phyloP scores from a whole-genome alignment of 306 rosid species.

The Vigna radiata region DNA sequence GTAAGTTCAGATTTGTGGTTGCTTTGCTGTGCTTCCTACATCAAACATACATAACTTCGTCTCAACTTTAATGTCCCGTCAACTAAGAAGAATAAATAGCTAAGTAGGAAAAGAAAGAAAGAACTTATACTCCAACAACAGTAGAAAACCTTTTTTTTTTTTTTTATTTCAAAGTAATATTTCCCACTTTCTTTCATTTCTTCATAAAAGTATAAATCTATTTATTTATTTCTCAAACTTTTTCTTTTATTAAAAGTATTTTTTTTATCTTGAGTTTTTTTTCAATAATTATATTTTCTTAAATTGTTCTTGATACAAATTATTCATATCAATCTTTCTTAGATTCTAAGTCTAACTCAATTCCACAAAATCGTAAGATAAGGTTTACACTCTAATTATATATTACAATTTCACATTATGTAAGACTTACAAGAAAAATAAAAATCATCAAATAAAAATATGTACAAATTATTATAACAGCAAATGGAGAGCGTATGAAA shows the following conservation, averaged over 20 bases:
- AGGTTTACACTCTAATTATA: too few relatives aligned
- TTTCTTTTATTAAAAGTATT: neutral
- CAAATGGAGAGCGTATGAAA: too few relatives aligned
- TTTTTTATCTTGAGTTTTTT: neutral
- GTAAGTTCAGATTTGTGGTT: constrained; percentile 19
- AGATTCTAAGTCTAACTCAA: too few relatives aligned
- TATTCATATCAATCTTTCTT: too few relatives aligned
- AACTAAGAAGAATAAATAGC: constrained; percentile 4
- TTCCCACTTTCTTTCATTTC: neutral
- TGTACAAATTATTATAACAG: too few relatives aligned
- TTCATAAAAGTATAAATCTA: neutral
- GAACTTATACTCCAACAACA: neutral
- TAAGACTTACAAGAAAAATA: too few relatives aligned
- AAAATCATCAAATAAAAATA: too few relatives aligned
- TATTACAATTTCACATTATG: too few relatives aligned
- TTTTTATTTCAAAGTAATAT: neutral
- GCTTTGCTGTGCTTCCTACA: neutral
- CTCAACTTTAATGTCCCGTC: constrained; percentile 41
- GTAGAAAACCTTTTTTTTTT: neutral
- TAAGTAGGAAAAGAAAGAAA: neutral
- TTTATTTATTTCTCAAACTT: neutral
- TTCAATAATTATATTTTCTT: too few relatives aligned
- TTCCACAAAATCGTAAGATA: too few relatives aligned
- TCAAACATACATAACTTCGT: constrained; percentile 22
- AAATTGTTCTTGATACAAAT: too few relatives aligned